Conservation (phyloP, 1,139 yeast species). For the Candida glucosophila region DNA sequence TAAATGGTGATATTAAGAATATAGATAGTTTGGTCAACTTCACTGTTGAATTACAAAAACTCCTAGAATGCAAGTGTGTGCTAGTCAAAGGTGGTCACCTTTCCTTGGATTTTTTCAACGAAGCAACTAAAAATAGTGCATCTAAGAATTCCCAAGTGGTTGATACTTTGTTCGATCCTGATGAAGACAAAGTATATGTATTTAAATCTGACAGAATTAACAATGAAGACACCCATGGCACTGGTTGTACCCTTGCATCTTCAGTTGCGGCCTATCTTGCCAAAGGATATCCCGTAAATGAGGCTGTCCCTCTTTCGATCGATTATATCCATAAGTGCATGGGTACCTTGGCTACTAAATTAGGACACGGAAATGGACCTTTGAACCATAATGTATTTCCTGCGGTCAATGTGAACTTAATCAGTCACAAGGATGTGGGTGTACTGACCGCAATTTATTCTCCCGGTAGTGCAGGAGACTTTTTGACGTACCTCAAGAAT, state of each 20-base stretch:
- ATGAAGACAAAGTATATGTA: conserved; percentile 24
- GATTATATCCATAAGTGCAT: conserved; percentile 65
- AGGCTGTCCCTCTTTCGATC: conserved; percentile 49
- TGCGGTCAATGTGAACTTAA: conserved; percentile 1
- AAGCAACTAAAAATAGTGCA: conserved; percentile 8
- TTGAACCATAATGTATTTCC: conserved; percentile 44
- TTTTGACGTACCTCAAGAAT: conserved; percentile 41
- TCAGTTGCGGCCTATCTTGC: conserved; percentile 75
- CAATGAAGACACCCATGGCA: conserved; percentile 69
- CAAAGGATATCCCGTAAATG: conserved; percentile 31
- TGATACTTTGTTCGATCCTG: conserved; percentile 54
- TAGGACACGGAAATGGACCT: conserved; percentile 69
- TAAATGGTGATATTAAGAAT: conserved; percentile 7
- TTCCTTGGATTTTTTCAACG: conserved; percentile 33
- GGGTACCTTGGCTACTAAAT: conserved; percentile 16
- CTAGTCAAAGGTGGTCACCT: conserved; percentile 80
- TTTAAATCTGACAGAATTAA: conserved; percentile 43
- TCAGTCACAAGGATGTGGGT: conserved; percentile 1
- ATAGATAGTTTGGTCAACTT: conserved; percentile 15
- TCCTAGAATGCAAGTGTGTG: conserved; percentile 43
- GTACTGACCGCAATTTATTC: too few relatives aligned
- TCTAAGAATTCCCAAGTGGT: conserved; percentile 24
- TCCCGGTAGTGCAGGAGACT: conserved; percentile 8
- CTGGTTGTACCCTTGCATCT: conserved; percentile 85
- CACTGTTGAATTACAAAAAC: conserved; percentile 33